Evolutionary conservation across 805 yeast genomes (phyloP), one percentile per base, ranked within the genome.

Genomic region (Starmerella lactis-condensi): DNA sequence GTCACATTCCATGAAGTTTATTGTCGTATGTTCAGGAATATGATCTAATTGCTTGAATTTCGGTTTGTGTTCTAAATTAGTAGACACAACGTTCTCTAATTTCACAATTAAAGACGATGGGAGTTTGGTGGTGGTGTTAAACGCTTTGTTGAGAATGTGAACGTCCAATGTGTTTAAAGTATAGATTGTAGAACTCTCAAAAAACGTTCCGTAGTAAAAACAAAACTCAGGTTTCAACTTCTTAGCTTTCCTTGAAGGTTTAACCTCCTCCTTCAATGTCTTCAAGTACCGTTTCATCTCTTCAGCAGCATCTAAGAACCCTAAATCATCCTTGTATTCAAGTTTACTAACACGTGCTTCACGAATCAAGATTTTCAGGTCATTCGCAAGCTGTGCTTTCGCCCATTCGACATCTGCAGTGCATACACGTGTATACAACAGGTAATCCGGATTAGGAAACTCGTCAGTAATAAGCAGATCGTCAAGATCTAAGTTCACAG

Each of bases 1-100:
- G 48, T 79, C 74, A 31, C 93, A 65, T 44, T 89, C 96, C 33
- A 89, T 48, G 39, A 78, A 71, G 8, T 82, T 91, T 26, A 85
- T 52, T 31, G 75, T 76, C 0, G 93, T 75, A 2, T 95, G 95
- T 18, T 68, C 50, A 0, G 98, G 95, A 15, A 82, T 53, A 51
- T 85, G 85, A 1, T 76, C 64, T 34, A 89, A 54, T 50, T 76
- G 81, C 51, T 81, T 83, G 49, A 64, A 64, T 31, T 66, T 64
- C 2, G 67, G 44, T 2, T n/a, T 12, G n/a, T 21, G 23, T 11
- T n/a, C 23, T n/a, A 11, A 11, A 21, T 21, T 21, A 17, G 16
- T 26, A 12, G 17, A 9, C 29, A 59, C 64, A 23, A 85, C 66
- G 47, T 72, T 74, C 42, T 79, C 93, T 5, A 83, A 64, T 24